These are phyloP conservation scores for Liriodendron chinense DNA, from an alignment of 164 flowering plant genomes.

Conservation along the genomic window DNA sequence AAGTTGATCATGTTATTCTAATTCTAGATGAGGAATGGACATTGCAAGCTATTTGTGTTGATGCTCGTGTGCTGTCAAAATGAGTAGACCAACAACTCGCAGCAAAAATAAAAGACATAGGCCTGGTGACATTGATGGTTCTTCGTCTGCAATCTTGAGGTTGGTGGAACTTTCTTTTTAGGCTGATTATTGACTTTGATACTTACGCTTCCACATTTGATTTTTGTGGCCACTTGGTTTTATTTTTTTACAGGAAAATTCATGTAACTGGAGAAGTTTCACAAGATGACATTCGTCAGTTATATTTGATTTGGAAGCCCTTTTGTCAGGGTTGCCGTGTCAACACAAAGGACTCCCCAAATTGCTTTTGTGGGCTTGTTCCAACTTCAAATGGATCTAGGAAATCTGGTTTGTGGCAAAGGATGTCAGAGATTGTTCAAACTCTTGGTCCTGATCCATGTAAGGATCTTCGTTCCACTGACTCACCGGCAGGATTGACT, in stretches of 20 bases:
- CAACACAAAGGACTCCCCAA: conserved; percentile 86
- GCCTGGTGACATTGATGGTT: conserved; percentile 38
- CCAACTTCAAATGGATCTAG: conserved; percentile 82
- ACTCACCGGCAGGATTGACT: conserved; percentile 80
- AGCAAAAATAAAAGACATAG: conserved; percentile 66
- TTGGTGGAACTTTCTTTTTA: not conserved
- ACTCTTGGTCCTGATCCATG: conserved; percentile 75
- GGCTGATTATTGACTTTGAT: not conserved
- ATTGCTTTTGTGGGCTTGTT: conserved; percentile 87
- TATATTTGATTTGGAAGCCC: conserved; percentile 72
- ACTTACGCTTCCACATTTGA: not conserved
- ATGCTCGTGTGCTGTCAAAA: conserved; percentile 14
- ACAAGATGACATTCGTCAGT: conserved; percentile 50
- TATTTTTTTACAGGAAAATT: conserved; percentile 55
- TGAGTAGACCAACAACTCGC: conserved; percentile 62
- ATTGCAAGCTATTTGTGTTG: not conserved
- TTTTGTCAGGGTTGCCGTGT: conserved; percentile 88
- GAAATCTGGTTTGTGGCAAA: conserved; percentile 94
- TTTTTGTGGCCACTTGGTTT: not conserved
- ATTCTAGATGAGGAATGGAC: conserved; percentile 5
- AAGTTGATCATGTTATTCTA: not conserved
- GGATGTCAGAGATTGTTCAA: conserved; percentile 56
- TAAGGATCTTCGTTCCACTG: conserved; percentile 53
- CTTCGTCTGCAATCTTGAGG: conserved; percentile 56
- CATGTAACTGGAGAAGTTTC: conserved; percentile 51